phyloP scores from a whole-genome alignment of 2,329 filamentous ascomycete species.

The Apiospora kogelbergensis region DNA sequence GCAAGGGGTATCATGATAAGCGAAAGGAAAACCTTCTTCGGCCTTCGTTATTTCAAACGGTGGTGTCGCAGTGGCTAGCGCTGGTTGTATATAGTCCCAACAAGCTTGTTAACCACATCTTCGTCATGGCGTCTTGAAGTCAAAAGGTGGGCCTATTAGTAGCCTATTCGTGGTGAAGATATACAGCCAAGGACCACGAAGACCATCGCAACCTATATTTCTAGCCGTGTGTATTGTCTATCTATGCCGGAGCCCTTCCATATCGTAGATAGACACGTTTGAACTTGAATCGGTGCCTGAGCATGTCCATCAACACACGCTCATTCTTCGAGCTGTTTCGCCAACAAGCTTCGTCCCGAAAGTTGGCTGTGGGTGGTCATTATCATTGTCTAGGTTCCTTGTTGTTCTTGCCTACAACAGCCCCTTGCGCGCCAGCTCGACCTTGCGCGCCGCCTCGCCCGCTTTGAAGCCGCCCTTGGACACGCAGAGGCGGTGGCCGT shows the following conservation, averaged over 20 bases:
- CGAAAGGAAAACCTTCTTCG: not conserved
- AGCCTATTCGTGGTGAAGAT: not conserved
- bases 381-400: not conserved
- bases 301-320: too few relatives aligned
- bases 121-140: too few relatives aligned
- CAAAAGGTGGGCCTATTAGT: not conserved
- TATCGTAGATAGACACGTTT: not conserved
- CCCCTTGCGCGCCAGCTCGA: conserved; percentile 79
- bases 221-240: not conserved
- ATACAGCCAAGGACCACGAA: not conserved
- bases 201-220: too few relatives aligned
- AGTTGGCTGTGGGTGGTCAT: not conserved
- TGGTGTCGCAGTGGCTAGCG: not conserved
- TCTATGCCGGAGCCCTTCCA: not conserved
- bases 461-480: conserved; percentile 74
- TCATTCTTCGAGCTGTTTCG: not conserved
- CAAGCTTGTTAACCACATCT: not conserved
- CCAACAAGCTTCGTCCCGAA: too few relatives aligned
- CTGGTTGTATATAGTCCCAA: not conserved
- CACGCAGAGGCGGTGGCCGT: conserved; percentile 71
- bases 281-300: not conserved
- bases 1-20: not conserved
- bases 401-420: conserved; percentile 51
- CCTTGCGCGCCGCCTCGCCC: conserved; percentile 71
- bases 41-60: not conserved